Evolutionary conservation across 2,329 filamentous ascomycete species (phyloP), one percentile per base, ranked within the genome.

Genomic region (Capronia coronata): DNA sequence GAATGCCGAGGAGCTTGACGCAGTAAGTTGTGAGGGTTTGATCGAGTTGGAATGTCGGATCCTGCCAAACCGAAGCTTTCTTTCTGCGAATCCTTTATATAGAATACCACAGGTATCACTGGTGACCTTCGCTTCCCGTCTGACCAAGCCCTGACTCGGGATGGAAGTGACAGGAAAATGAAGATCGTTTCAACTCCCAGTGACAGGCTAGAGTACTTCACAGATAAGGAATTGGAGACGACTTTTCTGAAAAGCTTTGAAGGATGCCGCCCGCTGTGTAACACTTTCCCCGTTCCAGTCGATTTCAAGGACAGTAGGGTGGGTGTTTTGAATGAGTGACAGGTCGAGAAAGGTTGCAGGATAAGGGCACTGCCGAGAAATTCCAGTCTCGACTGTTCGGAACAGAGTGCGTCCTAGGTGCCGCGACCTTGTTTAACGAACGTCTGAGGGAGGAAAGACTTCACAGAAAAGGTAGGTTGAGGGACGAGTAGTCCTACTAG

Each of bases 261-360:
- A 22, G 14, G 25, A 25, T 30, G 45, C 27, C 16, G 27, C 18
- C 10, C 25, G 38, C 41, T 42, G 43, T 44, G 51, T 49, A 38
- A 54, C 51, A 38, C 38, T 21, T 41, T 39, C 11, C 13, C 14
- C 16, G 40, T 41, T 46, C 30, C 41, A 18, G 34, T 37, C 18
- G 16, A 16, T 8, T 19, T 32, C n/a, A 30, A 18, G 34, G 19
- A 30, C 42, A 46, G 43, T 47, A 27, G 34, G 25, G 25, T n/a
- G n/a, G 43, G 37, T 25, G 9, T 35, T 34, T 34, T 13, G 23
- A 54, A 54, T 18, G 52, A 54, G 22, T 51, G 48, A 54, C 40
- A 38, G 47, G 40, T 43, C 14, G 37, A 32, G 16, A 19, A 34
- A 48, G 43, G 39, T 51, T 51, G 39, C 23, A 54, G 44, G 48